A percentile compares a stretch with the other conserved stretches of the same genome.
Conservation (phyloP, 306 rosid species). For the Fragaria ananassa region DNA sequence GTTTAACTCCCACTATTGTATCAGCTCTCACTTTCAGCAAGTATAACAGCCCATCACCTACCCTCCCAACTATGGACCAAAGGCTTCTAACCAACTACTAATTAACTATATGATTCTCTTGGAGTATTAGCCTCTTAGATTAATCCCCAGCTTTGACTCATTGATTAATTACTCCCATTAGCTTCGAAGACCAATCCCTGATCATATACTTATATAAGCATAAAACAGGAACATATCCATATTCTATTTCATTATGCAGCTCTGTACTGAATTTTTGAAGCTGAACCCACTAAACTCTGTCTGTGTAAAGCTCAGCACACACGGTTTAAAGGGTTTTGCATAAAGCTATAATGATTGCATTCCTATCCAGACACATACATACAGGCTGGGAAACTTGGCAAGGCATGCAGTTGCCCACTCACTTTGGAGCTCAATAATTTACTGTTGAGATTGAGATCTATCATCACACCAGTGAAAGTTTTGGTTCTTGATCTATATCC, state of each 20-base stretch:
- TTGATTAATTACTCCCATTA: not conserved
- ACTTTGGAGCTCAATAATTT: constrained; percentile 7
- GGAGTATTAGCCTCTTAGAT: not conserved
- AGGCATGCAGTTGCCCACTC: constrained; percentile 22
- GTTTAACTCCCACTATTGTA: not conserved
- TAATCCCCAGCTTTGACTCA: not conserved
- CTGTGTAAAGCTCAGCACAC: constrained; percentile 34
- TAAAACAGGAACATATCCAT: not conserved
- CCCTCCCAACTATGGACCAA: constrained; percentile 3
- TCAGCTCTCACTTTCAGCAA: not conserved
- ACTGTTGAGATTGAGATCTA: not conserved
- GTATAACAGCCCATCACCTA: not conserved
- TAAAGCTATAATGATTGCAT: constrained; percentile 38
- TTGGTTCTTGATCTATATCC: not conserved
- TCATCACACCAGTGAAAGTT: constrained; percentile 2
- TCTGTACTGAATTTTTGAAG: constrained; percentile 3
- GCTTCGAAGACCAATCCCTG: not conserved
- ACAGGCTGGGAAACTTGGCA: constrained; percentile 9
- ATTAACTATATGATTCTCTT: constrained; percentile 1
- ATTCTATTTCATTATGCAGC: not conserved
- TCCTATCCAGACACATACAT: constrained; percentile 7
- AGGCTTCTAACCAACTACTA: not conserved
- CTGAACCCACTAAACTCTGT: constrained; percentile 32
- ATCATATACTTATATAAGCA: not conserved
- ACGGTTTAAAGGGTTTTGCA: constrained; percentile 12